Conservation (phyloP, 345 rosid genomes). For the Euphorbia tirucalli region DNA sequence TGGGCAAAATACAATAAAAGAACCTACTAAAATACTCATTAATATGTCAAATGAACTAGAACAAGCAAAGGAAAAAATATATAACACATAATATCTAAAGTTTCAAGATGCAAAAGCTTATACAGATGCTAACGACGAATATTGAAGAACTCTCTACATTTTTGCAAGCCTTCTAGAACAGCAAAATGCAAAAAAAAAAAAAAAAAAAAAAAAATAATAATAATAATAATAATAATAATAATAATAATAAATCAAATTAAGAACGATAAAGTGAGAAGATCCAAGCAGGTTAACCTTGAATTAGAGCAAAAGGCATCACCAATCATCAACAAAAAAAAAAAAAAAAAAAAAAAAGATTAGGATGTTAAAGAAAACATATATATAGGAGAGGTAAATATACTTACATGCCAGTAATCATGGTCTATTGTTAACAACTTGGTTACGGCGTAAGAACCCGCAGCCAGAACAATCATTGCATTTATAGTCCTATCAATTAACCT, state of each 20-base stretch:
- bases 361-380: neutral
- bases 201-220: no score
- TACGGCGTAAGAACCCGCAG: conserved; percentile 76
- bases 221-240: no score
- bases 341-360: neutral
- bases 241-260: no score
- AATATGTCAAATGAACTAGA: neutral
- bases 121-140: neutral
- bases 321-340: neutral
- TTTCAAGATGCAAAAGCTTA: no score
- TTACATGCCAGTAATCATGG: conserved; percentile 89
- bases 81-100: neutral
- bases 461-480: conserved; percentile 75
- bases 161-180: neutral
- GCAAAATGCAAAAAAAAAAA: no score
- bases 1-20: neutral
- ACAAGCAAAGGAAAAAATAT: neutral
- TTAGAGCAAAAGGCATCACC: neutral
- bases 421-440: conserved; percentile 89
- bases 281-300: neutral
- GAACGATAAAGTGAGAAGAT: neutral
- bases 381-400: conserved; percentile 5
- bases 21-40: neutral
- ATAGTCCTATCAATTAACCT: conserved; percentile 63
- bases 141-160: neutral